Evolutionary conservation across 345 rosid genomes (phyloP).

Genomic region (Camelina neglecta): DNA sequence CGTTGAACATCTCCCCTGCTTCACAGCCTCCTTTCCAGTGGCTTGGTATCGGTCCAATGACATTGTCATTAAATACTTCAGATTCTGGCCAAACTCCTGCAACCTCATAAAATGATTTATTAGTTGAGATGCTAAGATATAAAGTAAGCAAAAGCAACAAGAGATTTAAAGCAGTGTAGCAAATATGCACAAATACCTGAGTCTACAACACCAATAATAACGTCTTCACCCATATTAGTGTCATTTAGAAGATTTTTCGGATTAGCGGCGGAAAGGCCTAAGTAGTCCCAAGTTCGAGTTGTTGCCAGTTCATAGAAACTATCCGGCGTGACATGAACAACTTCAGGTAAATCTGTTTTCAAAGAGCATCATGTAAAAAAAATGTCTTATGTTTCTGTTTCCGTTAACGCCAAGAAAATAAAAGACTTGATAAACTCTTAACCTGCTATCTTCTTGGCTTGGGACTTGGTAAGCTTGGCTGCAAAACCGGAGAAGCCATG

Average conservation of each 20-base stretch:
- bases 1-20: constrained; percentile 35
- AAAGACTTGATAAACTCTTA: not conserved
- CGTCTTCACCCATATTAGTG: constrained; percentile 43
- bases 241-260: constrained; percentile 34
- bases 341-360: constrained; percentile 48
- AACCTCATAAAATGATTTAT: not conserved
- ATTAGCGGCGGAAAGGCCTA: constrained; percentile 44
- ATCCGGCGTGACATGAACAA: constrained; percentile 51
- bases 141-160: constrained; percentile 1
- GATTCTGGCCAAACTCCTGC: constrained; percentile 43
- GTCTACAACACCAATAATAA: constrained; percentile 43
- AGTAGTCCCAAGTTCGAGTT: constrained; percentile 58
- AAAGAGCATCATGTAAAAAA: constrained; percentile 11
- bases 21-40: constrained; percentile 44
- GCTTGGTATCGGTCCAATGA: constrained; percentile 29
- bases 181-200: constrained; percentile 36
- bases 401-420: not conserved
- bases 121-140: not conserved
- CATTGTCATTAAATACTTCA: constrained; percentile 36
- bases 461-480: constrained; percentile 53
- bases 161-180: not conserved
- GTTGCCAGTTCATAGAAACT: constrained; percentile 48
- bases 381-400: not conserved
- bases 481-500: constrained; percentile 60
- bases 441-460: constrained; percentile 51